Percentiles rank a stretch among this genome's conserved stretches.
Conservation (phyloP, 202 grass and related monocot genomes). For the Setaria viridis region DNA sequence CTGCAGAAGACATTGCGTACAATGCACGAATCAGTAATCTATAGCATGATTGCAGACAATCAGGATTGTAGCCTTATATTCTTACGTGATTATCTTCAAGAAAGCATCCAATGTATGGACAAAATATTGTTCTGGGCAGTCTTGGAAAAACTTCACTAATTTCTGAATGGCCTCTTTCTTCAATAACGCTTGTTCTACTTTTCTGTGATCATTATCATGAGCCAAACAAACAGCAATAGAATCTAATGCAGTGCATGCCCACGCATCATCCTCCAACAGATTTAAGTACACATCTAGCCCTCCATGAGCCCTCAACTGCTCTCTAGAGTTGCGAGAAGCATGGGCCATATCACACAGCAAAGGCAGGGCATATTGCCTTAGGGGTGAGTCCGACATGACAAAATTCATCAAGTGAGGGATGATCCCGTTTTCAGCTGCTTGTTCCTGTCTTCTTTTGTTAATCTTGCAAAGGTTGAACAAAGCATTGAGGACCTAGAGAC, state of each 20-base stretch:
- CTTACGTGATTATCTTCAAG: constrained; percentile 99
- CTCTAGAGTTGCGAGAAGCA: constrained; percentile 94
- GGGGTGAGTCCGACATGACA: constrained; percentile 93
- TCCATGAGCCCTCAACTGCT: constrained; percentile 94
- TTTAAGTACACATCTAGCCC: constrained; percentile 95
- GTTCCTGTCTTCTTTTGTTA: constrained; percentile 98
- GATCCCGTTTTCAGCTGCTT: constrained; percentile 98
- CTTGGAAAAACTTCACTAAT: constrained; percentile 92
- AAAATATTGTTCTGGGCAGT: constrained; percentile 95
- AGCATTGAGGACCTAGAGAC: constrained; percentile 86
- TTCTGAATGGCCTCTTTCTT: constrained; percentile 90
- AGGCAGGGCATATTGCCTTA: constrained; percentile 92
- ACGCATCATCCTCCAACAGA: constrained; percentile 89
- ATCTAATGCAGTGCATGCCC: constrained; percentile 86
- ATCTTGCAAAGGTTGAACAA: constrained; percentile 99
- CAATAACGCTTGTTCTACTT: constrained; percentile 90
- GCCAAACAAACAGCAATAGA: constrained; percentile 96
- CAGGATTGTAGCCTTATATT: not conserved
- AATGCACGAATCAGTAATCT: constrained; percentile 31
- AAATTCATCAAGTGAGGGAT: constrained; percentile 99
- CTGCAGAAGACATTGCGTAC: constrained; percentile 53
- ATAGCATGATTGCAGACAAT: constrained; percentile 31
- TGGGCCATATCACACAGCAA: constrained; percentile 98
- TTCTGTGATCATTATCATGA: constrained; percentile 92
- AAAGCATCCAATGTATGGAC: constrained; percentile 92